Evolutionary conservation across 2,329 filamentous ascomycete genomes (phyloP), one percentile per base, ranked within the genome.

Genomic region (Aspergillus tamarii): DNA sequence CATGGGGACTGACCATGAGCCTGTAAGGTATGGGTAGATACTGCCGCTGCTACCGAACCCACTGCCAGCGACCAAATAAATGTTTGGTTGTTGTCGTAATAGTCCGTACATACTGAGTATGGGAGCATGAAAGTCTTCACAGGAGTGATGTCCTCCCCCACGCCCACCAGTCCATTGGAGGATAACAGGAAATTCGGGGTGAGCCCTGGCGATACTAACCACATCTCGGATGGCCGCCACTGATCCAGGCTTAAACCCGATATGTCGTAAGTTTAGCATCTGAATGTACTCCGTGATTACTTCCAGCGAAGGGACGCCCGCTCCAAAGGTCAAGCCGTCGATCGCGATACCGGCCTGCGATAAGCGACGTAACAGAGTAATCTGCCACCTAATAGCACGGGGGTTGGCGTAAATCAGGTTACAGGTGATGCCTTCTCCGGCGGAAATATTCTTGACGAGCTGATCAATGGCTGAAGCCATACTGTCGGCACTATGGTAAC

Each of bases 151-250:
- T 62, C 94, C 94, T 82, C 94, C 94, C 69, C 93, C 94, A 80
- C 94, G 91, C 46, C 94, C 94, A 75, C 94, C 94, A 64, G 94
- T 97, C 94, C 94, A 97, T 80, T 97, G 94, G 66, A 97, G 83
- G 59, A 97, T 88, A 59, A 97, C 87, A n/a, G 94, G 94, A 84
- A 97, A 97, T 32, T 87, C 89, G 2, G 94, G 93, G 77, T 97
- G 95, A n/a, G 92, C 92, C 80, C 92, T 95, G 68, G 94, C 93
- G 73, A 97, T 94, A 79, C 96, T 95, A 80, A 97, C 90, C 64
- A 96, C 92, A 36, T 91, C 84, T 75, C 95, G 91, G 67, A 97
- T 96, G 3, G 91, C 92, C 67, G 96, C 92, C 56, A 90, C 85
- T 19, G 93, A 96, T 64, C 94, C 93, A 34, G 94, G 94, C 84